phyloP scores from a whole-genome alignment of 495 filamentous ascomycete species.

The Aspergillus carlsbadensis region DNA sequence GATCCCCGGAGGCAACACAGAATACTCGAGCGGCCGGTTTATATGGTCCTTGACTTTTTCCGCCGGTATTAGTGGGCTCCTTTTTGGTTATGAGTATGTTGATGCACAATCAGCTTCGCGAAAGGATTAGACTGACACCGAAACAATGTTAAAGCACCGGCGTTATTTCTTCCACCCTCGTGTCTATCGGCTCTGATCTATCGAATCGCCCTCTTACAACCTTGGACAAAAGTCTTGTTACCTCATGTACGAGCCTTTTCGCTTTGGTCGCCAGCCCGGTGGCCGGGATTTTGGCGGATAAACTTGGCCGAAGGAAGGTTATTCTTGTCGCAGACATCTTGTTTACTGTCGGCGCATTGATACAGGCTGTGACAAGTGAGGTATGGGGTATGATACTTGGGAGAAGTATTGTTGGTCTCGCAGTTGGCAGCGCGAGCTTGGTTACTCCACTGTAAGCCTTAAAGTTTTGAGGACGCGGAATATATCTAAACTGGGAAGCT shows the following conservation, averaged over 20 bases:
- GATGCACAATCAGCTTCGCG: neutral
- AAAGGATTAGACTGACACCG: slow-evolving; percentile 21
- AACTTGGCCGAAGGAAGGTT: slow-evolving; percentile 68
- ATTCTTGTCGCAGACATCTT: slow-evolving; percentile 77
- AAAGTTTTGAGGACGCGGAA: neutral
- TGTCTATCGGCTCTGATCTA: slow-evolving; percentile 75
- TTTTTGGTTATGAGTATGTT: slow-evolving; percentile 80
- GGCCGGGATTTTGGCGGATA: slow-evolving; percentile 73
- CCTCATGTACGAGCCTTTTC: slow-evolving; percentile 75
- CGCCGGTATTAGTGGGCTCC: slow-evolving; percentile 78
- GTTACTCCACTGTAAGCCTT: slow-evolving; percentile 68
- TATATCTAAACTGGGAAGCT: slow-evolving; percentile 14
- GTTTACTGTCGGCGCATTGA: slow-evolving; percentile 71
- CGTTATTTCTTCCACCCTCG: slow-evolving; percentile 84
- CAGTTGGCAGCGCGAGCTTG: slow-evolving; percentile 79
- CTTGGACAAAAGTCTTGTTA: slow-evolving; percentile 81
- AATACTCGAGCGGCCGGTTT: slow-evolving; percentile 39
- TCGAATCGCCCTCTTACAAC: slow-evolving; percentile 64
- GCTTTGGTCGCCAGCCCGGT: slow-evolving; percentile 77
- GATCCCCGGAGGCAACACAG: slow-evolving; percentile 6
- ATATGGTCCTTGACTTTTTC: slow-evolving; percentile 77
- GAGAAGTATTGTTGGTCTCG: slow-evolving; percentile 74
- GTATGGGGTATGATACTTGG: slow-evolving; percentile 77
- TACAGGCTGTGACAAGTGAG: slow-evolving; percentile 63
- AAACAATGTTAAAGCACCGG: slow-evolving; percentile 65